Conservation (phyloP, 2,329 filamentous ascomycete species). For the Simplicillium sp. region DNA sequence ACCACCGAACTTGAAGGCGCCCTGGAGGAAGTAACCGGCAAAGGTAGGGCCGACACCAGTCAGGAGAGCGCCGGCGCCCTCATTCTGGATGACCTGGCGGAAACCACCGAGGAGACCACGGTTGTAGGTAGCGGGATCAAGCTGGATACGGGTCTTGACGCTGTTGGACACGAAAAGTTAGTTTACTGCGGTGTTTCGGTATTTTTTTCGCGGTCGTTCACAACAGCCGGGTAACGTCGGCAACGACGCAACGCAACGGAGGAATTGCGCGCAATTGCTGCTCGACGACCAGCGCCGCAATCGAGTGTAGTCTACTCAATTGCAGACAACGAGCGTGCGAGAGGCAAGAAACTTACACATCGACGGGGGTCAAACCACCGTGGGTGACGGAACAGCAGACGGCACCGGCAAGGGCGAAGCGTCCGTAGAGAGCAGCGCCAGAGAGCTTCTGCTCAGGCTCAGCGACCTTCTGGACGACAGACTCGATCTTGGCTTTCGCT, state of each 20-base stretch:
- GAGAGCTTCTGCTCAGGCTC: constrained; percentile 23
- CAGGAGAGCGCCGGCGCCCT: constrained; percentile 70
- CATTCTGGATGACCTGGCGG: constrained; percentile 65
- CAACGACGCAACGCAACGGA: neutral
- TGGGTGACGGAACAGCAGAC: constrained; percentile 98
- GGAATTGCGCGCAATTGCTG: neutral
- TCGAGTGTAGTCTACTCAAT: neutral
- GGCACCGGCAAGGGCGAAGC: constrained; percentile 94
- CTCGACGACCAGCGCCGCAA: neutral
- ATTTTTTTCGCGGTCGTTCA: neutral
- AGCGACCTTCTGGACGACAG: constrained; percentile 28
- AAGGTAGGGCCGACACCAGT: constrained; percentile 72
- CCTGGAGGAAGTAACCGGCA: constrained; percentile 80
- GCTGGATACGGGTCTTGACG: constrained; percentile 84
- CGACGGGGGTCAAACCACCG: constrained; percentile 91
- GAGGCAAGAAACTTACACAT: constrained; percentile 73
- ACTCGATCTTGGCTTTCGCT: constrained; percentile 30
- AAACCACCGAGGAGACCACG: constrained; percentile 71
- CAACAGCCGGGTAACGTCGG: neutral
- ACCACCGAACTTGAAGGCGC: constrained; percentile 79
- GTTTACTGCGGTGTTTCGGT: constrained; percentile 4
- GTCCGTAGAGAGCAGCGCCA: constrained; percentile 70
- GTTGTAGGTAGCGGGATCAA: constrained; percentile 77
- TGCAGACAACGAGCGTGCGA: neutral
- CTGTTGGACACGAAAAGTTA: constrained; percentile 30